Percentiles rank a stretch among this genome's conserved stretches.
Evolutionary conservation across 2,329 filamentous ascomycete species (phyloP).

Genomic region (Talaromyces amestolkiae): DNA sequence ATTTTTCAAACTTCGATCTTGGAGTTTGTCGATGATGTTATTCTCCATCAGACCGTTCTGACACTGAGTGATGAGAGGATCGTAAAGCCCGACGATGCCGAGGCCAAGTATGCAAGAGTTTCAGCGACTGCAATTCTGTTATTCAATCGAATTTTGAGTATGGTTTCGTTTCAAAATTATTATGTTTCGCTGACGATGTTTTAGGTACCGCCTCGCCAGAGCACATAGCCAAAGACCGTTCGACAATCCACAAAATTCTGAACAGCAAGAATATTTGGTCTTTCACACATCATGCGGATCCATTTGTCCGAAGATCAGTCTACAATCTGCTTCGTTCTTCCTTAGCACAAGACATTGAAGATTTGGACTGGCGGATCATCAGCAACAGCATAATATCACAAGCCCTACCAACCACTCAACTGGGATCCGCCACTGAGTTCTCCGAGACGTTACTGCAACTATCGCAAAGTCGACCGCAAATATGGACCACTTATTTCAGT

Average conservation of each 20-base stretch:
- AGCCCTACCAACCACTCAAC: slow-evolving; percentile 69
- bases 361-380: slow-evolving; percentile 62
- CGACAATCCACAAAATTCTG: slow-evolving; percentile 66
- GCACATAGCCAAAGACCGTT: slow-evolving; percentile 60
- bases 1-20: slow-evolving; percentile 78
- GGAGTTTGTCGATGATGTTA: slow-evolving; percentile 75
- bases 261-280: slow-evolving; percentile 61
- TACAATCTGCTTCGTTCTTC: slow-evolving; percentile 56
- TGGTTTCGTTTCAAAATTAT: slow-evolving; percentile 14
- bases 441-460: slow-evolving; percentile 65
- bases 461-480: slow-evolving; percentile 61
- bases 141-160: slow-evolving; percentile 54
- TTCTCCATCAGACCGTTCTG: slow-evolving; percentile 71
- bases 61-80: slow-evolving; percentile 88
- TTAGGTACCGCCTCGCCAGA: slow-evolving; percentile 35
- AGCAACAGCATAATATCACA: slow-evolving; percentile 71
- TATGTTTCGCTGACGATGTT: slow-evolving; percentile 19
- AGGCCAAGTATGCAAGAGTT: slow-evolving; percentile 81
- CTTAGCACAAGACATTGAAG: slow-evolving; percentile 47
- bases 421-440: slow-evolving; percentile 70
- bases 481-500: slow-evolving; percentile 69
- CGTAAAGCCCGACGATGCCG: slow-evolving; percentile 77
- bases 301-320: slow-evolving; percentile 57
- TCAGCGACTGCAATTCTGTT: slow-evolving; percentile 59
- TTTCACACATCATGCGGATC: slow-evolving; percentile 56